Base-by-base conservation (phyloP, 805 yeast genomes). In the Scheffersomyces spartinae region DNA sequence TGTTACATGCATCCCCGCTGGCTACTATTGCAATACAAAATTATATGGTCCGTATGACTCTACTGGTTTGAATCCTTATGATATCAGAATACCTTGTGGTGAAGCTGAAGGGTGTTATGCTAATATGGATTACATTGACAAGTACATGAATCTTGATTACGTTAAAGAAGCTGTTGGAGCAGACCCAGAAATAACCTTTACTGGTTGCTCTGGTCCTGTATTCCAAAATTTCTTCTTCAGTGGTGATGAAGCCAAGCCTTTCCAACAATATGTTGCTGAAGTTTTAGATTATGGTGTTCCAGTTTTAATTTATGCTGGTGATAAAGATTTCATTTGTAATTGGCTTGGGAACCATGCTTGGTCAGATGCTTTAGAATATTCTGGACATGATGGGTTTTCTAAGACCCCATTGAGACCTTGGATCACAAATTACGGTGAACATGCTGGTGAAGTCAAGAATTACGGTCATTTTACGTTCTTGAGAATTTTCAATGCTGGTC, bases 211-310 rank as follows among this genome's bases (percentile, higher is more conserved):
- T 43, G 65, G 64, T 37, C 64, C 55, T 23, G 68, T 68, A 16
- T 61, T 60, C 44, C 48, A 52, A 36, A 64, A 63, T 45, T 71
- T 71, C 39, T 37, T 59, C 36, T 62, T 64, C 42, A 63, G 68
- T 17, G 84, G 83, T 22, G 85, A 76, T 52, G 71, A 72, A 64
- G 57, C 62, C 64, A 67, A 61, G 40, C 82, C 83, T n/a, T 72
- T 61, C 66, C 91, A 83, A 47, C 68, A 64, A 40, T 73, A 71
- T 26, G 74, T 59, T 15, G 50, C 59, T 13, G 54, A 54, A 39
- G 23, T 35, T 21, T 26, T 35, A 26, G 37, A 35, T n/a, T 23
- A 27, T 18, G 30, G 18, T 10, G 17, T 33, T n/a, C 38, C 40
- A 1, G 38, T 35, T 18, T 25, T 35, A 17, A 20, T 35, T 20